phyloP scores from a whole-genome alignment of 768 basidiomycete genomes.

The Sarcomyxa edulis region DNA sequence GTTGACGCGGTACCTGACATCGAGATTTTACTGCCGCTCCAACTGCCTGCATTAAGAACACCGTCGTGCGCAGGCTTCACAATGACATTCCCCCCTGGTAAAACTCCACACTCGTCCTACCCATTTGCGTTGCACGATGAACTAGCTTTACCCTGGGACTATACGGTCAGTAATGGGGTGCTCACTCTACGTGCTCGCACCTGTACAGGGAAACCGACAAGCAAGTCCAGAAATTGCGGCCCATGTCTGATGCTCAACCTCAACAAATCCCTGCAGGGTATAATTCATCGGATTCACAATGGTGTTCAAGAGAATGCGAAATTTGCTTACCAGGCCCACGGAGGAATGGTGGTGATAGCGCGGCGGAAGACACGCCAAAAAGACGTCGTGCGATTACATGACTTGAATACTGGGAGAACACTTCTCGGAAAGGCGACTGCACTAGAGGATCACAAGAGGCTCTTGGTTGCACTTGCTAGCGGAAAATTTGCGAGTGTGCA shows the following conservation, averaged over 20 bases:
- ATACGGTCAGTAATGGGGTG: slow-evolving; percentile 7
- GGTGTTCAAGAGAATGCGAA: slow-evolving; percentile 12
- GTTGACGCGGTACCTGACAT: no score
- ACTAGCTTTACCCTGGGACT: slow-evolving; percentile 18
- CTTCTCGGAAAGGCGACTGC: slow-evolving; percentile 4
- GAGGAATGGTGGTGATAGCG: slow-evolving; percentile 7
- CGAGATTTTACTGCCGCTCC: no score
- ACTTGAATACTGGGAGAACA: slow-evolving; percentile 9
- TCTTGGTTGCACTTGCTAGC: slow-evolving; percentile 16
- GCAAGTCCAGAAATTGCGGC: no score
- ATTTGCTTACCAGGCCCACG: slow-evolving; percentile 9
- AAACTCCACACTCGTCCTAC: slow-evolving; percentile 17
- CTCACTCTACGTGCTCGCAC: slow-evolving; percentile 10
- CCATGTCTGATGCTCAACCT: no score
- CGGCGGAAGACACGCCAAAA: slow-evolving; percentile 6
- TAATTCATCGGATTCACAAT: slow-evolving; percentile 10
- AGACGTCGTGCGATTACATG: slow-evolving; percentile 6
- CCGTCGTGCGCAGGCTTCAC: slow-evolving; percentile 12
- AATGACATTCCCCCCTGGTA: slow-evolving; percentile 14
- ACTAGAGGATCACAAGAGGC: slow-evolving; percentile 15
- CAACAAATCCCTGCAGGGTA: slow-evolving; percentile 6
- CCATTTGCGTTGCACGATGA: slow-evolving; percentile 19
- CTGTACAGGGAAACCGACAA: no score
- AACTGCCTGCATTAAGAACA: no score
- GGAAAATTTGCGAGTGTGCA: slow-evolving; percentile 14